These are phyloP conservation scores for Rhizopus sp. DNA, from an alignment of 371 early-diverging fungal genomes.

Conservation along the genomic window DNA sequence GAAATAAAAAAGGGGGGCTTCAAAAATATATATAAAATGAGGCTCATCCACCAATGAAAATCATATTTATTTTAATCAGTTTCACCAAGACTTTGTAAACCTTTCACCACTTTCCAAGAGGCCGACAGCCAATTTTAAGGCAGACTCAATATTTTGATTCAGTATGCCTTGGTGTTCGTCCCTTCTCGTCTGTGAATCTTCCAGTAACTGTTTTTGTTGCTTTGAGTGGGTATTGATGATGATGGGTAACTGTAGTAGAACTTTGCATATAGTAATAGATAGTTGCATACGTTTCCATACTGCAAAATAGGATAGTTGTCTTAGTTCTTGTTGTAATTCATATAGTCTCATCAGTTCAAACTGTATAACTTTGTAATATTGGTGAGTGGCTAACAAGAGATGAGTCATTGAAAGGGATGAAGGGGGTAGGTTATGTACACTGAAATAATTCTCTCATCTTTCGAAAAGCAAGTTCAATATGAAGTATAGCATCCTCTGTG, in stretches of 20 bases:
- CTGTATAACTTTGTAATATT: constrained; percentile 63
- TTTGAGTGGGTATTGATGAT: constrained; percentile 52
- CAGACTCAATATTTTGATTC: constrained; percentile 55
- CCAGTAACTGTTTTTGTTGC: constrained; percentile 27
- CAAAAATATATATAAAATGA: neutral
- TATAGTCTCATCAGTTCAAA: constrained; percentile 63
- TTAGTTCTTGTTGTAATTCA: constrained; percentile 63
- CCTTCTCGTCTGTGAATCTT: constrained; percentile 21
- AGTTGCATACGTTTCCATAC: constrained; percentile 60
- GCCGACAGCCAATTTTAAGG: constrained; percentile 55
- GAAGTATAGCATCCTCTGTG: constrained; percentile 62
- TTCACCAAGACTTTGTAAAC: constrained; percentile 37
- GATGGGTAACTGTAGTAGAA: constrained; percentile 60
- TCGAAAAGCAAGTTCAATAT: constrained; percentile 60
- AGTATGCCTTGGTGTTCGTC: constrained; percentile 30
- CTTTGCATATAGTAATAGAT: constrained; percentile 59
- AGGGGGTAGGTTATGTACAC: constrained; percentile 37
- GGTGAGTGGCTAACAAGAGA: constrained; percentile 50
- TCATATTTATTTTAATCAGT: neutral
- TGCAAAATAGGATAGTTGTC: constrained; percentile 59
- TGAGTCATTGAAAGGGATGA: neutral
- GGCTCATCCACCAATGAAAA: constrained; percentile 1
- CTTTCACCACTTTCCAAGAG: constrained; percentile 59
- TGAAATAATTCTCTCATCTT: constrained; percentile 58
- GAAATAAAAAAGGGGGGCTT: neutral